Base-by-base conservation (phyloP, 1,139 yeast genomes). In the Zygosaccharomyces sapae region DNA sequence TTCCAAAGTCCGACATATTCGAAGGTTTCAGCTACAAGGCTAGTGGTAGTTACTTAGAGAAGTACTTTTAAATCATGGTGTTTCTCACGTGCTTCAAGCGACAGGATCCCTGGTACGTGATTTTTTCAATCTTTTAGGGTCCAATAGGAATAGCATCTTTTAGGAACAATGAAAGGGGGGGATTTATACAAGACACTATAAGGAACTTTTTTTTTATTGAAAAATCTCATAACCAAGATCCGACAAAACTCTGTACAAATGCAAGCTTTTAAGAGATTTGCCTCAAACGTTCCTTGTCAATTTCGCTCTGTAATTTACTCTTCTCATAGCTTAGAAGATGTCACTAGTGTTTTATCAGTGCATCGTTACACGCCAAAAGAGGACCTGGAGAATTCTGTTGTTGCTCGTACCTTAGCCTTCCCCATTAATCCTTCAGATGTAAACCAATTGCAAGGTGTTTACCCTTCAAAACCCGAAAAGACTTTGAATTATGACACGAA, bases 391-490 rank as follows among this genome's bases (percentile, higher is more conserved):
- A 47, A 54, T 24, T 56, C 63, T 3, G 56, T 71, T 18, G 61
- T 71, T 13, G 53, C 71, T 47, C 66, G 70, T 39, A 57, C 72
- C 1, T 70, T 92, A 50, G 97, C 95, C 0, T 81, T 94, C 45
- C 97, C 99, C 2, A 77, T 94, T 55, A 90, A 90, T 62, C 97
- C 97, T 0, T 85, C 96, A 0, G 97, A 90, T 62, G 75, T 88
- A 64, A 86, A 86, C 62, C 97, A 89, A 68, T 73, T 90, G 54
- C 89, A 86, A 63, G 97, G 97, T n/a, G 94, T 86, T 0, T 90
- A 90, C 58, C 96, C 96, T 0, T 80, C 89, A n/a, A 78, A 74
- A 55, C 95, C 96, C 0, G 74, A 71, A 37, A 75, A 83, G 56
- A 75, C 82, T 6, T 62, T 66, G 2, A 74, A 72, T 16, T 70